A percentile compares a stretch with the other conserved stretches of the same genome.
Conservation (phyloP, 306 rosid genomes). For the Dryas drummondii region DNA sequence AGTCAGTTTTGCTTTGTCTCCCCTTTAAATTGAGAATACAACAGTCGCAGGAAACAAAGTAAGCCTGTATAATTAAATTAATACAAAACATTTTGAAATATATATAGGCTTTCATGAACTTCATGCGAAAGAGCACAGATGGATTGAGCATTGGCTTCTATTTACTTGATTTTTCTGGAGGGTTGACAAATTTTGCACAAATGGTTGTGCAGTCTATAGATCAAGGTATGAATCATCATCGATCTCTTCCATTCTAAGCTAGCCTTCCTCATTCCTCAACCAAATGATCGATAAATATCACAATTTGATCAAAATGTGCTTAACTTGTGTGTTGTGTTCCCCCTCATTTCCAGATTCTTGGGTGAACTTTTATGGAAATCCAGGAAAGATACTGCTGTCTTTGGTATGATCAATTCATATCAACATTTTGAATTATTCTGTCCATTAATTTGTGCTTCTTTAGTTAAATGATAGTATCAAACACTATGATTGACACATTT, state of each 20-base stretch:
- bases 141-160: conserved; percentile 81
- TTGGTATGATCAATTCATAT: conserved; percentile 48
- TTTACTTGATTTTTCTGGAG: conserved; percentile 72
- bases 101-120: conserved; percentile 76
- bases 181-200: conserved; percentile 59
- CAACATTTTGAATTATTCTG: background rate
- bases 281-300: background rate
- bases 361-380: conserved; percentile 80
- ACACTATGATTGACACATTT: too few relatives aligned
- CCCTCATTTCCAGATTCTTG: conserved; percentile 63
- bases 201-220: conserved; percentile 81
- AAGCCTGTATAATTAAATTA: background rate
- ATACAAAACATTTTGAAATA: conserved; percentile 8
- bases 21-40: background rate
- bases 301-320: background rate
- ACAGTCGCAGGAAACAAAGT: background rate
- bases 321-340: too few relatives aligned
- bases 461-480: too few relatives aligned
- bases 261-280: background rate
- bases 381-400: conserved; percentile 68
- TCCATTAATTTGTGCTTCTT: background rate
- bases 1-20: conserved; percentile 39
- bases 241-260: background rate
- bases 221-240: conserved; percentile 54
- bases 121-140: conserved; percentile 67